Evolutionary conservation across 345 rosid genomes (phyloP), one percentile per base, ranked within the genome.

Genomic region (Pelargonium nanum): DNA sequence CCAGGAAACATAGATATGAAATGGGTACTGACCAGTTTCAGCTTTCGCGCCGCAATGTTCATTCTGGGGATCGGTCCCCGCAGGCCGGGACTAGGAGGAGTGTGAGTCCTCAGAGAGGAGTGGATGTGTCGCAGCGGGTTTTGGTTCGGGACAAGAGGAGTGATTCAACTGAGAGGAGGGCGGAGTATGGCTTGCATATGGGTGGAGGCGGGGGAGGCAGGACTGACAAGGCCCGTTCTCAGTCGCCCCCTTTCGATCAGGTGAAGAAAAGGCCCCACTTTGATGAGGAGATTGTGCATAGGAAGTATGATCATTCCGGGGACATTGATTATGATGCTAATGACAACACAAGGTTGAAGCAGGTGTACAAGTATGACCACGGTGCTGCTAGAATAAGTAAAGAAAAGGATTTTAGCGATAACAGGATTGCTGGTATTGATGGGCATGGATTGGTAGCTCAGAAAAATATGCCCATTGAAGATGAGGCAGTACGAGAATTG

Each of bases 381-480:
- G 72, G 60, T 30, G n/a, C 65, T 62, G 64, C 77, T 56, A 62
- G 82, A 63, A 60, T 53, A 26, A 59, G 50, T 52, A 67, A 70
- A 50, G 84, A 76, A 57, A 70, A 67, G 56, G 71, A 74, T 62
- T 75, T 56, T 57, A 24, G 61, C 48, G 69, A 74, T 26, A 77
- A 60, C 23, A 73, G 81, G 65, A 53, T 53, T 69, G 20, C 55
- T 30, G 30, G 44, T 54, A 71, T n/a, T 16, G 44, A 69, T 55
- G 72, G 61, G 20, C 75, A 34, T 62, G 65, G 65, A 24, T 68
- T 60, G 56, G 28, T 65, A 66, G 73, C 56, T 58, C 72, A 70
- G 53, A 80, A 76, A 68, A 57, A 69, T 0, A 19, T 74, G 26
- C 73, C 65, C 23, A 8, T 48, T 68, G 83, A 80, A 65, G 81